phyloP scores from a whole-genome alignment of 352 stramenopile genomes.

The Pythium chondricola region DNA sequence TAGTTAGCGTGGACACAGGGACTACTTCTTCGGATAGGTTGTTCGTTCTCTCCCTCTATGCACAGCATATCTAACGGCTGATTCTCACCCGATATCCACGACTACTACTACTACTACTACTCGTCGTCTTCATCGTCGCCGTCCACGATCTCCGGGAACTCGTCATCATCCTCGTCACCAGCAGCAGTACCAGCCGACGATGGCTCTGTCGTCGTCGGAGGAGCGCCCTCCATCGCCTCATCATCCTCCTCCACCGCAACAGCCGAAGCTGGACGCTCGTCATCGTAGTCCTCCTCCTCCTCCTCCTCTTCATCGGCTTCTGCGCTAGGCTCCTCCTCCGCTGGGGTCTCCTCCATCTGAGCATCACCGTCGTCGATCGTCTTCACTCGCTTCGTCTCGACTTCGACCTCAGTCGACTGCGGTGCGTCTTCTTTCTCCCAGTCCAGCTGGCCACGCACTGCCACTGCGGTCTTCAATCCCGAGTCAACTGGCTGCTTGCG shows the following conservation, averaged over 20 bases:
- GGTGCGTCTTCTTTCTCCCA: conserved; percentile 23
- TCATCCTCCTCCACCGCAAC: conserved; percentile 11
- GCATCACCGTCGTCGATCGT: conserved; percentile 34
- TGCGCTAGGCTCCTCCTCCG: conserved; percentile 17
- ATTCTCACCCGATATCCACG: too few relatives aligned
- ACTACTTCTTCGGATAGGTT: background rate
- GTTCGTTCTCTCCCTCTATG: conserved; percentile 18
- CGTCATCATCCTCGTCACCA: conserved; percentile 46
- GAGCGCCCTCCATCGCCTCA: conserved; percentile 18
- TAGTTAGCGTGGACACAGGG: too few relatives aligned
- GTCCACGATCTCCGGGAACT: conserved; percentile 81
- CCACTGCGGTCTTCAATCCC: conserved; percentile 8
- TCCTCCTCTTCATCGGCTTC: conserved; percentile 17
- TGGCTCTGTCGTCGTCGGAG: background rate
- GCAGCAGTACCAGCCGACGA: background rate
- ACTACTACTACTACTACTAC: too few relatives aligned
- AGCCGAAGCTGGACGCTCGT: conserved; percentile 20
- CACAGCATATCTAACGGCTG: too few relatives aligned
- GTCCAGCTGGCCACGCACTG: conserved; percentile 31
- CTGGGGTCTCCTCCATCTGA: conserved; percentile 15
- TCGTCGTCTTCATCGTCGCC: conserved; percentile 61
- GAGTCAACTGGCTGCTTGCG: background rate
- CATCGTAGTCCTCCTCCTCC: conserved; percentile 23
- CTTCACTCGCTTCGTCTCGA: conserved; percentile 15
- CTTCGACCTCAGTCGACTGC: background rate